Evolutionary conservation across 768 basidiomycete species (phyloP).

Genomic region (Lactifluus subvellereus): DNA sequence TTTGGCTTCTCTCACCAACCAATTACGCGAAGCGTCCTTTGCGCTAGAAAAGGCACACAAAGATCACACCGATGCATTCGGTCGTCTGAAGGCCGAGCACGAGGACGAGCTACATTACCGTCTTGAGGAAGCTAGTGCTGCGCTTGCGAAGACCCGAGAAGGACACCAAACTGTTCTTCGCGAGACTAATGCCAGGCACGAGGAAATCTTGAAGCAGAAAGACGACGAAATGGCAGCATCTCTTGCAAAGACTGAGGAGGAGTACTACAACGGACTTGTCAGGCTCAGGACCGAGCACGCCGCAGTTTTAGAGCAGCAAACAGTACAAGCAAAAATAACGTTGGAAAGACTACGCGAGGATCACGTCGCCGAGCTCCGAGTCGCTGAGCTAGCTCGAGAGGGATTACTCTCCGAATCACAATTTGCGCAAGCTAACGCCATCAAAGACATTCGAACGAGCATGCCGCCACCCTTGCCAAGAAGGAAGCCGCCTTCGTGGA

Average conservation of each 20-base stretch:
- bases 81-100: slow-evolving; percentile 42
- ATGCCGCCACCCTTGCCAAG: slow-evolving; percentile 55
- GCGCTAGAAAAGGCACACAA: slow-evolving; percentile 36
- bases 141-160: slow-evolving; percentile 40
- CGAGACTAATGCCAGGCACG: slow-evolving; percentile 48
- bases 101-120: slow-evolving; percentile 42
- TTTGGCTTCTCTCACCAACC: slow-evolving; percentile 30
- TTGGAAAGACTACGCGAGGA: slow-evolving; percentile 73
- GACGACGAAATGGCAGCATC: slow-evolving; percentile 52
- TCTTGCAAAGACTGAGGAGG: slow-evolving; percentile 67
- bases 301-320: slow-evolving; percentile 55
- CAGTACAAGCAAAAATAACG: slow-evolving; percentile 51
- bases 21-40: slow-evolving; percentile 31
- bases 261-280: slow-evolving; percentile 75
- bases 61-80: slow-evolving; percentile 57
- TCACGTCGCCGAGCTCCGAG: slow-evolving; percentile 65
- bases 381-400: slow-evolving; percentile 69
- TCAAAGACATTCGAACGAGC: slow-evolving; percentile 68
- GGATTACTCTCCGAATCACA: slow-evolving; percentile 72
- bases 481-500: slow-evolving; percentile 62
- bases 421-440: slow-evolving; percentile 52
- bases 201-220: slow-evolving; percentile 50
- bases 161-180: slow-evolving; percentile 52
- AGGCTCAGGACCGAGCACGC: slow-evolving; percentile 71
- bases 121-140: slow-evolving; percentile 48